A percentile compares a stretch with the other conserved stretches of the same genome.
phyloP scores from a whole-genome alignment of 306 rosid genomes.

The Fragaria vesca region DNA sequence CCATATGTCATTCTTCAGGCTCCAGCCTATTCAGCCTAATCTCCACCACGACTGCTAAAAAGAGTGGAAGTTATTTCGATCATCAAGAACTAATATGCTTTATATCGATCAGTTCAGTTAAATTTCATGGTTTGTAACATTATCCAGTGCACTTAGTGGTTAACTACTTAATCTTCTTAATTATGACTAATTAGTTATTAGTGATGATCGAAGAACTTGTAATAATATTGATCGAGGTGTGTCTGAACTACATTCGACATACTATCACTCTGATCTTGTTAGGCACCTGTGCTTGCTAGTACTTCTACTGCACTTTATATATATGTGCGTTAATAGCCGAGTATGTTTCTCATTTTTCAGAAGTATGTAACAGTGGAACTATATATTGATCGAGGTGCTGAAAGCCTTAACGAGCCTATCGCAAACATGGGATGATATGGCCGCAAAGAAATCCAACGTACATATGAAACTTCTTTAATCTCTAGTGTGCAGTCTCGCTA shows the following conservation, averaged over 20 bases:
- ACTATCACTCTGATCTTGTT: background rate
- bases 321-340: background rate
- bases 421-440: background rate
- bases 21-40: constrained; percentile 39
- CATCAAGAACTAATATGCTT: background rate
- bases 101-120: background rate
- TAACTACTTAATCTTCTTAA: background rate
- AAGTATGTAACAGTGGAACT: background rate
- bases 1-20: constrained; percentile 46
- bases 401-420: background rate
- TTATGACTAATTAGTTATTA: background rate
- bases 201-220: background rate
- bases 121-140: background rate
- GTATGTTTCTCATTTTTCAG: background rate
- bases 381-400: background rate
- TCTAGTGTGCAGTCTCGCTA: background rate
- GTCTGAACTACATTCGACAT: background rate
- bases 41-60: constrained; percentile 21
- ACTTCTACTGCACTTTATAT: background rate
- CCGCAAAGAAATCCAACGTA: no score
- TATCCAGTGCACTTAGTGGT: background rate
- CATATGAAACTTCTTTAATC: no score
- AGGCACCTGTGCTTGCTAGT: background rate
- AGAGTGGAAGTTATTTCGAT: constrained; percentile 16
- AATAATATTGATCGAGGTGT: background rate